phyloP scores from a whole-genome alignment of 768 basidiomycete genomes.

The Trichaptum fuscoviolaceum region DNA sequence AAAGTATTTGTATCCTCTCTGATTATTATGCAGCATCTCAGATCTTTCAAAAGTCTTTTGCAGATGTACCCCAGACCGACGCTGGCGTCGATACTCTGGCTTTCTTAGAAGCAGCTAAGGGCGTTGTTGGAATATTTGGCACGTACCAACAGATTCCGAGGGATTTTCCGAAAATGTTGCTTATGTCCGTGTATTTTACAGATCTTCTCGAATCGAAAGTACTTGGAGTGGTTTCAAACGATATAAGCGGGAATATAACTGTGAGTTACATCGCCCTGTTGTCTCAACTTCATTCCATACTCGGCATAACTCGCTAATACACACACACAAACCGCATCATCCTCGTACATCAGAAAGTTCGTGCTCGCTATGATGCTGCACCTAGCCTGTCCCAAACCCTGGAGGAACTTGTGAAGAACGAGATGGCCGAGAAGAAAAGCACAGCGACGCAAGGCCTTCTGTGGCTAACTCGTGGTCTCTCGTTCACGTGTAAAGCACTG shows the following conservation, averaged over 20 bases:
- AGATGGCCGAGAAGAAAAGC: constrained; percentile 82
- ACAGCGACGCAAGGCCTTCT: constrained; percentile 87
- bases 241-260: constrained; percentile 87
- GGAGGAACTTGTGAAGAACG: constrained; percentile 77
- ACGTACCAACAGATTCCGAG: constrained; percentile 19
- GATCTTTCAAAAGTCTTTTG: constrained; percentile 65
- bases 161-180: constrained; percentile 1
- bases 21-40: constrained; percentile 4
- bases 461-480: constrained; percentile 90
- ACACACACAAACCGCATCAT: constrained; percentile 2
- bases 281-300: background rate
- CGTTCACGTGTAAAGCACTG: constrained; percentile 84
- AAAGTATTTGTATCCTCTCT: constrained; percentile 37
- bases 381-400: constrained; percentile 69
- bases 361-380: constrained; percentile 65
- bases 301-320: constrained; percentile 6
- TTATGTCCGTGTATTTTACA: constrained; percentile 2
- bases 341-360: constrained; percentile 69
- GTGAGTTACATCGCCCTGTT: constrained; percentile 39
- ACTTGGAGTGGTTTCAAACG: constrained; percentile 77
- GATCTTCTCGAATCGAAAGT: constrained; percentile 84
- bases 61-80: constrained; percentile 81
- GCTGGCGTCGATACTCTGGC: constrained; percentile 81
- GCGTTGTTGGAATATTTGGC: constrained; percentile 91
- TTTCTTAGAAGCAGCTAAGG: constrained; percentile 86